Conservation (phyloP, 305 asterid genomes). For the Rubia occidens region DNA sequence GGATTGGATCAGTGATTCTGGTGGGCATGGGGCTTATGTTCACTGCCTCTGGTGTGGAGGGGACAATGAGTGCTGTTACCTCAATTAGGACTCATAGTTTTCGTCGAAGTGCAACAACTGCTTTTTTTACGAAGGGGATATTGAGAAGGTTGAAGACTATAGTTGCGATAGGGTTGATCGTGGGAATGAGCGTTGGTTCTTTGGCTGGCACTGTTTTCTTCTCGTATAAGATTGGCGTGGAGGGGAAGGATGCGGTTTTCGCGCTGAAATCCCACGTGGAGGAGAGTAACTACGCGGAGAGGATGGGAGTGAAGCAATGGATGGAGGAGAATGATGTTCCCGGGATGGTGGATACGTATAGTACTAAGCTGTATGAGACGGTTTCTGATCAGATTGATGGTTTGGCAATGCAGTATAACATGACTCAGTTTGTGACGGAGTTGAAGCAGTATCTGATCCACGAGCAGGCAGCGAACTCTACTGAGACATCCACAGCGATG, state of each 20-base stretch:
- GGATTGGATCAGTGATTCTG: conserved; percentile 46
- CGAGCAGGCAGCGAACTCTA: conserved; percentile 35
- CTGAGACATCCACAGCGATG: conserved; percentile 42
- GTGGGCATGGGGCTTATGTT: conserved; percentile 64
- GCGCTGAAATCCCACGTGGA: conserved; percentile 74
- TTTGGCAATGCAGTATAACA: conserved; percentile 72
- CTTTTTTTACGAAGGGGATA: conserved; percentile 64
- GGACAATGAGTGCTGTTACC: conserved; percentile 62
- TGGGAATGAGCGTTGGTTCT: conserved; percentile 66
- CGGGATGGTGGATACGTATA: conserved; percentile 69
- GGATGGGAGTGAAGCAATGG: conserved; percentile 76
- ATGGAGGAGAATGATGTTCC: conserved; percentile 96
- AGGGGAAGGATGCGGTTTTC: conserved; percentile 80
- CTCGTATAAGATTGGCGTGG: conserved; percentile 77
- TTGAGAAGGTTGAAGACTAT: conserved; percentile 58
- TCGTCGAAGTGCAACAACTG: conserved; percentile 46
- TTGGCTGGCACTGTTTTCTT: conserved; percentile 60
- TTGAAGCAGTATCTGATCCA: conserved; percentile 58
- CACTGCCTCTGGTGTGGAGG: conserved; percentile 48
- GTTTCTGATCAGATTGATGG: conserved; percentile 71
- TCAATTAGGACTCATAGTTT: conserved; percentile 69
- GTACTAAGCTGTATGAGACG: conserved; percentile 64
- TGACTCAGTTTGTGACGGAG: conserved; percentile 71
- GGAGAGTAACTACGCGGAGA: conserved; percentile 81
- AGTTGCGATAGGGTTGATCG: conserved; percentile 79